A percentile compares a stretch with the other conserved stretches of the same genome.
Conservation (phyloP, 352 stramenopile genomes). For the Detonula confervacea region DNA sequence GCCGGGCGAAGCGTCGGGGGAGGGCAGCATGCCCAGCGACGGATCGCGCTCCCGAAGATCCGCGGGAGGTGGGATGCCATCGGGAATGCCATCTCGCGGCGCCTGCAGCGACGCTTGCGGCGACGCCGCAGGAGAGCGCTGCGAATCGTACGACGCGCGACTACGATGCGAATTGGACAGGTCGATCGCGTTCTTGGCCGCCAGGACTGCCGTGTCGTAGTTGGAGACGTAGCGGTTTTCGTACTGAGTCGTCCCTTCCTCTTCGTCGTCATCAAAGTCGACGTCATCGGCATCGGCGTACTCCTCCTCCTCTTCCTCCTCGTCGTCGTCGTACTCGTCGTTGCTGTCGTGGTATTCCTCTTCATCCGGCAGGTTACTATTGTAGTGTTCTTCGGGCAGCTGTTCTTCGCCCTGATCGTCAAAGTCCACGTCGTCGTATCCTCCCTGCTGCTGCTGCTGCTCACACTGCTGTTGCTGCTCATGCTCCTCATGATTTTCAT, state of each 20-base stretch:
- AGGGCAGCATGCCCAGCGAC: constrained; percentile 21
- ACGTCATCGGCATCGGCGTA: not conserved
- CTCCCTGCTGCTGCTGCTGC: too few species aligned
- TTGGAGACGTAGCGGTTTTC: constrained; percentile 21
- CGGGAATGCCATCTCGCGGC: not conserved
- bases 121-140: not conserved
- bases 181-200: constrained; percentile 57
- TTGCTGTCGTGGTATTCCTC: too few species aligned
- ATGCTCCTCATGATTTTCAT: too few species aligned
- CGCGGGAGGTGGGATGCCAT: too few species aligned
- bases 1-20: constrained; percentile 15
- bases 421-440: too few species aligned
- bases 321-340: too few species aligned
- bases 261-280: not conserved
- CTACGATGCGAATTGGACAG: constrained; percentile 30
- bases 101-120: not conserved
- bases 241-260: not conserved
- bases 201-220: constrained; percentile 62
- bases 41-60: constrained; percentile 10
- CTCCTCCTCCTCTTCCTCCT: not conserved
- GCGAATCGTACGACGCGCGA: not conserved
- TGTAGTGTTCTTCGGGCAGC: too few species aligned
- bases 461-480: too few species aligned
- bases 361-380: too few species aligned
- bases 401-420: too few species aligned